Percentiles rank a stretch among this genome's conserved stretches.
These are phyloP conservation scores for Xylaria sp. DNA, from an alignment of 2,329 filamentous ascomycete genomes.

Conservation along the genomic window DNA sequence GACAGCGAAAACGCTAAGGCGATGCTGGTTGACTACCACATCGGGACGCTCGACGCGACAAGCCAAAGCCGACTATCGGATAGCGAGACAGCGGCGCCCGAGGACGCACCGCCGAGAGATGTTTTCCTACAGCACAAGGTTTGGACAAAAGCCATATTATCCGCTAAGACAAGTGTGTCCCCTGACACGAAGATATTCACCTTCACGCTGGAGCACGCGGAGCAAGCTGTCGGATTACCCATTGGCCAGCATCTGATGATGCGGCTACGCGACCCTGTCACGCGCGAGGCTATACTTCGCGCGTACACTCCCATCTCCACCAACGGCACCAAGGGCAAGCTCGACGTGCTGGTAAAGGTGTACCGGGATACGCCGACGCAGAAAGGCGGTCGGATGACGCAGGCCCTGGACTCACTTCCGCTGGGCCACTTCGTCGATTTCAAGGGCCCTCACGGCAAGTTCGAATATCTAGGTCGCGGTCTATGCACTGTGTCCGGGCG, in stretches of 20 bases:
- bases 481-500: slow-evolving; percentile 64
- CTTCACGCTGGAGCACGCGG: slow-evolving; percentile 74
- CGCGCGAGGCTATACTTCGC: slow-evolving; percentile 75
- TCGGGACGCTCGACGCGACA: slow-evolving; percentile 73
- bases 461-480: slow-evolving; percentile 76
- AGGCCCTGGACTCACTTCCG: slow-evolving; percentile 74
- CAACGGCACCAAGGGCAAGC: slow-evolving; percentile 60
- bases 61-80: slow-evolving; percentile 60
- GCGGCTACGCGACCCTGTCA: slow-evolving; percentile 74
- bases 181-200: slow-evolving; percentile 82
- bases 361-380: slow-evolving; percentile 67
- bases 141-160: slow-evolving; percentile 77
- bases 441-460: slow-evolving; percentile 87
- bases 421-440: slow-evolving; percentile 78
- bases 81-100: slow-evolving; percentile 42
- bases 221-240: slow-evolving; percentile 76
- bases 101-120: slow-evolving; percentile 52
- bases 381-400: slow-evolving; percentile 80
- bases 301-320: slow-evolving; percentile 86
- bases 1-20: slow-evolving; percentile 90
- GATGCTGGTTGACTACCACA: slow-evolving; percentile 87
- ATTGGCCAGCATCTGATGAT: slow-evolving; percentile 89
- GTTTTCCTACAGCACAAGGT: slow-evolving; percentile 73
- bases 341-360: slow-evolving; percentile 83
- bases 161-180: slow-evolving; percentile 72